A percentile compares a stretch with the other conserved stretches of the same genome.
These are phyloP conservation scores for Closterium sp. DNA, from an alignment of 139 green algal species.

Conservation along the genomic window DNA sequence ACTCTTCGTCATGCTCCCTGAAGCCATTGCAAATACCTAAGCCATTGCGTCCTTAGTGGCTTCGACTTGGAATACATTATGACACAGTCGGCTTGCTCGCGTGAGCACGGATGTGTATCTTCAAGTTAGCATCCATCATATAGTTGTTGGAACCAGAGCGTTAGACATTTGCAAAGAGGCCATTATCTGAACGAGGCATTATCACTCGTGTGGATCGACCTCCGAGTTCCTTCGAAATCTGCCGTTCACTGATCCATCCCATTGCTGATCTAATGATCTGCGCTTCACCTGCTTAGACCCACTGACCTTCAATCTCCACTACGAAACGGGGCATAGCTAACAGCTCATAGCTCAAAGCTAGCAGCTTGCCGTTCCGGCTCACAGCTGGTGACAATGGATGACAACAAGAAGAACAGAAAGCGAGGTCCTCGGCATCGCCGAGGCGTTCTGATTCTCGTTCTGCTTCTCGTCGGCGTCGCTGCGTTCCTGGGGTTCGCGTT, in stretches of 20 bases:
- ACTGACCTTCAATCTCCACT: no score
- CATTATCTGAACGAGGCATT: no score
- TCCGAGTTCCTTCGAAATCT: background rate
- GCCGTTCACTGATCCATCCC: background rate
- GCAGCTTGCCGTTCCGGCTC: background rate
- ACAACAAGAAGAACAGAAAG: background rate
- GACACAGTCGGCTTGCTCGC: background rate
- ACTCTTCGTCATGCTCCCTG: background rate
- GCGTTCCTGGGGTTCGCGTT: background rate
- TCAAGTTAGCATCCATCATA: background rate
- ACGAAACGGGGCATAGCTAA: background rate
- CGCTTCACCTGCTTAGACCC: background rate
- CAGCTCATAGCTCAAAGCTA: background rate
- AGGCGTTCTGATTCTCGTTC: background rate
- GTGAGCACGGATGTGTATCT: background rate
- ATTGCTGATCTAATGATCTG: background rate
- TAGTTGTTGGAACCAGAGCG: no score
- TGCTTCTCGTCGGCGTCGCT: background rate
- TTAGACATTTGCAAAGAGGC: no score
- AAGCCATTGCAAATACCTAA: no score
- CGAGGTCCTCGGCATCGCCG: background rate
- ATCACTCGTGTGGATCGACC: background rate
- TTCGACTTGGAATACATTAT: background rate
- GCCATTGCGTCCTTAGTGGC: no score
- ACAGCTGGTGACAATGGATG: background rate